Evolutionary conservation across 2,329 filamentous ascomycete genomes (phyloP).

Genomic region (Biscogniauxia marginata): DNA sequence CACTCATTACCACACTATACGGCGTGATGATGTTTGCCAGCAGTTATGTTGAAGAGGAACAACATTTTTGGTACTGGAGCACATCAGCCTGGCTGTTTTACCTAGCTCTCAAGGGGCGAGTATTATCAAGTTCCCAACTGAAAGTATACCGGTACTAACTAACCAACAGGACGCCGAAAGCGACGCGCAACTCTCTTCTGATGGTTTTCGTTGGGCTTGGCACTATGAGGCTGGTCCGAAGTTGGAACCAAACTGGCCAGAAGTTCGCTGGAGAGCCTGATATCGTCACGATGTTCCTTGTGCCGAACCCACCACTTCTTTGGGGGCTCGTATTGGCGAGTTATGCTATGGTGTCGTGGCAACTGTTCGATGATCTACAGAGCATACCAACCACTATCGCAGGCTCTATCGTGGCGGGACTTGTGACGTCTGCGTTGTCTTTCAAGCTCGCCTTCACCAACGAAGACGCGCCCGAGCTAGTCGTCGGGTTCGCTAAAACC

Average conservation of each 20-base stretch:
- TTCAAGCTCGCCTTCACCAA: constrained; percentile 91
- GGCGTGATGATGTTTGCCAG: constrained; percentile 94
- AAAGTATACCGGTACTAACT: background rate
- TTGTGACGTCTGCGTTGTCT: constrained; percentile 59
- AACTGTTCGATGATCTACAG: constrained; percentile 42
- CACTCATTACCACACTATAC: constrained; percentile 60
- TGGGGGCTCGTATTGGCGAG: constrained; percentile 71
- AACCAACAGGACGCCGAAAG: constrained; percentile 17
- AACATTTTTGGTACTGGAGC: constrained; percentile 98
- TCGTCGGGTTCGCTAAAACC: constrained; percentile 46
- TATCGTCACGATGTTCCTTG: constrained; percentile 71
- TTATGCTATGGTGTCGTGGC: constrained; percentile 61
- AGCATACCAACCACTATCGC: constrained; percentile 42
- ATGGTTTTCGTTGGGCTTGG: constrained; percentile 50
- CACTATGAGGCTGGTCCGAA: constrained; percentile 64
- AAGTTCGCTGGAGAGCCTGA: constrained; percentile 92
- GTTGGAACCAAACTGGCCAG: constrained; percentile 97
- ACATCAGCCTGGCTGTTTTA: constrained; percentile 67
- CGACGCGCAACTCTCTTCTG: constrained; percentile 28
- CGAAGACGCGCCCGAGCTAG: constrained; percentile 83
- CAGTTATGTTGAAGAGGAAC: constrained; percentile 97
- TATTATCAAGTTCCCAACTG: background rate
- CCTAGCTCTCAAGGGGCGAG: constrained; percentile 46
- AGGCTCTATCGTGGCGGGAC: constrained; percentile 40
- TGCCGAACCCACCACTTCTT: constrained; percentile 61